Base-by-base conservation (phyloP, 192 early-diverging fungal genomes). In the Coemansia aciculifera region DNA sequence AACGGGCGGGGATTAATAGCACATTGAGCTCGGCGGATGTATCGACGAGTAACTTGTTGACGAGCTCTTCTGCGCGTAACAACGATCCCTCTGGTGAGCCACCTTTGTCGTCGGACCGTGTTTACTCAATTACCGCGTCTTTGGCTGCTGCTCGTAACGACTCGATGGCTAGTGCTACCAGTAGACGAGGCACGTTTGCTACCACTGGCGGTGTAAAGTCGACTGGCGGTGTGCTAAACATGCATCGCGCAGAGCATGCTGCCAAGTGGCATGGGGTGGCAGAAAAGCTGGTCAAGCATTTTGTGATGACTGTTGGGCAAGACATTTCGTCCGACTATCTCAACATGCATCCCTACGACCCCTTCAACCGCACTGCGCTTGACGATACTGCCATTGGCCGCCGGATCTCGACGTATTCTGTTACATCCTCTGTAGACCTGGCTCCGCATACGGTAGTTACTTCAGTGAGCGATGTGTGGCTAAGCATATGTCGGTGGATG, bases 231-330 rank as follows among this genome's bases (percentile, higher is more conserved):
- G 12, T 79, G 56, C 64, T 71, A 7, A 71, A 52, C 5, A 24
- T 42, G 19, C 69, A 52, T 37, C 59, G 62, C 15, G 34, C 73
- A 0, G 65, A 51, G 11, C 78, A 75, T 32, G 48, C 74, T 39
- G 73, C 74, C 5, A 70, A 67, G 7, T 81, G 79, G 79, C 79
- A 72, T n/a, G 54, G 66, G 17, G 71, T 71, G 2, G 79, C 79
- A 3, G 73, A 75, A 24, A 43, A 49, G 2, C 67, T 81, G 38
- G 79, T 81, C 2, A 62, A 40, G 42, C 71, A 76, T 40, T 81
- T 81, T 71, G 74, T 81, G 13, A 76, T 81, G 74, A 81, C 79
- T 12, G 79, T 81, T 0, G 79, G 79, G 5, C 73, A 69, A 46
- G 79, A 81, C 24, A 81, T 81, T 15, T 75, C 79, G 23, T 43